A percentile compares a stretch with the other conserved stretches of the same genome.
phyloP scores from a whole-genome alignment of 176 grass and related monocot species.

The Olyra latifolia region DNA sequence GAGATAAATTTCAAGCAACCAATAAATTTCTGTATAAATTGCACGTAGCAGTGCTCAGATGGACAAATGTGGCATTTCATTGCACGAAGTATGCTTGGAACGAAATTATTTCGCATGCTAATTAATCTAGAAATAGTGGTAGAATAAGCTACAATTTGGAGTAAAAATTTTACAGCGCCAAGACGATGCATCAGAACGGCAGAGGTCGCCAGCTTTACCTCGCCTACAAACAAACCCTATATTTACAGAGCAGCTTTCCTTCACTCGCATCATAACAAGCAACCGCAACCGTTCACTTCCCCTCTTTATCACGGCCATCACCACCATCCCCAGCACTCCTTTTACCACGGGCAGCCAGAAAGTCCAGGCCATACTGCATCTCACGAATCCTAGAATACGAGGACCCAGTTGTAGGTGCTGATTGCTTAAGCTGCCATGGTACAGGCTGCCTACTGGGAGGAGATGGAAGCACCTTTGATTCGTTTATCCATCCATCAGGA shows the following conservation, averaged over 20 bases:
- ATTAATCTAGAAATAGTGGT: neutral
- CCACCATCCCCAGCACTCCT: conserved; percentile 47
- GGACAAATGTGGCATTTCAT: neutral
- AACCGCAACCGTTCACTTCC: conserved; percentile 28
- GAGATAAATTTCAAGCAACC: neutral
- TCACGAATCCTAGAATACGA: conserved; percentile 53
- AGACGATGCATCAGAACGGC: neutral
- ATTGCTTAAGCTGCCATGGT: conserved; percentile 59
- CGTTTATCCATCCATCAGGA: conserved; percentile 46
- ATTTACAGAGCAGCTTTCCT: conserved; percentile 27
- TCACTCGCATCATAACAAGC: neutral
- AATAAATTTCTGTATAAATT: neutral
- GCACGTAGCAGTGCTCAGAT: neutral
- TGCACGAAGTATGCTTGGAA: neutral
- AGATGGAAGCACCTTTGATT: conserved; percentile 47
- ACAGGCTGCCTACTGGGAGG: conserved; percentile 40
- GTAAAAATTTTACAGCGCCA: neutral
- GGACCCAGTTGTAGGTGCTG: conserved; percentile 17
- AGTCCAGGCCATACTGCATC: conserved; percentile 44
- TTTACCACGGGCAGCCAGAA: conserved; percentile 57
- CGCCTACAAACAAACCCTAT: conserved; percentile 21
- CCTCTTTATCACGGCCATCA: conserved; percentile 49
- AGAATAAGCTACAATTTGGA: neutral
- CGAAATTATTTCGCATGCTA: neutral
- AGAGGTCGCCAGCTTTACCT: neutral